Conservation (phyloP, 148 eudicot species). For the Pouteria glomerata region DNA sequence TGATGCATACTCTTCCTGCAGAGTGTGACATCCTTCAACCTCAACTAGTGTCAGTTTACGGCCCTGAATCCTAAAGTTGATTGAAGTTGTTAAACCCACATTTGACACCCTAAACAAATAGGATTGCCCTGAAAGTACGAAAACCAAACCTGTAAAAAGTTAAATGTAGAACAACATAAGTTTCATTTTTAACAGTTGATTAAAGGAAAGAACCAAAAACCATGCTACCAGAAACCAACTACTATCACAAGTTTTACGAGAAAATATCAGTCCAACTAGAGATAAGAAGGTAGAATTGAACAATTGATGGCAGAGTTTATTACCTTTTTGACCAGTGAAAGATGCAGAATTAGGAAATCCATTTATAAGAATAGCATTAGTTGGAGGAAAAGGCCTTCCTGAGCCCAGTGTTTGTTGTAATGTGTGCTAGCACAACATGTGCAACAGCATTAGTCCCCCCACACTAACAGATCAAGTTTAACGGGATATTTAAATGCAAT, state of each 20-base stretch:
- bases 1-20: slow-evolving; percentile 64
- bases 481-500: background rate
- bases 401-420: slow-evolving; percentile 43
- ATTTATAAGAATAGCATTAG: slow-evolving; percentile 69
- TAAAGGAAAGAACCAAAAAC: background rate
- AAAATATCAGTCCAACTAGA: background rate
- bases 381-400: slow-evolving; percentile 48
- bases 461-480: background rate
- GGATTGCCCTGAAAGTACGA: slow-evolving; percentile 33
- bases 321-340: slow-evolving; percentile 46
- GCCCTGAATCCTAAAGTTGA: slow-evolving; percentile 76
- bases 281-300: background rate
- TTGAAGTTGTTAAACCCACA: slow-evolving; percentile 51
- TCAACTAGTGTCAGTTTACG: slow-evolving; percentile 62
- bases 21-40: slow-evolving; percentile 75
- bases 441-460: background rate
- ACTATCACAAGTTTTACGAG: background rate
- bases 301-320: background rate
- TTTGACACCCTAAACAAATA: slow-evolving; percentile 77
- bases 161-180: background rate
- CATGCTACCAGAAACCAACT: background rate
- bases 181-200: background rate
- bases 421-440: slow-evolving; percentile 27
- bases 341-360: slow-evolving; percentile 35
- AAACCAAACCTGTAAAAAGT: background rate